Evolutionary conservation across 2,329 filamentous ascomycete species (phyloP), one percentile per base, ranked within the genome.

Genomic region (Elsinoe necatrix): DNA sequence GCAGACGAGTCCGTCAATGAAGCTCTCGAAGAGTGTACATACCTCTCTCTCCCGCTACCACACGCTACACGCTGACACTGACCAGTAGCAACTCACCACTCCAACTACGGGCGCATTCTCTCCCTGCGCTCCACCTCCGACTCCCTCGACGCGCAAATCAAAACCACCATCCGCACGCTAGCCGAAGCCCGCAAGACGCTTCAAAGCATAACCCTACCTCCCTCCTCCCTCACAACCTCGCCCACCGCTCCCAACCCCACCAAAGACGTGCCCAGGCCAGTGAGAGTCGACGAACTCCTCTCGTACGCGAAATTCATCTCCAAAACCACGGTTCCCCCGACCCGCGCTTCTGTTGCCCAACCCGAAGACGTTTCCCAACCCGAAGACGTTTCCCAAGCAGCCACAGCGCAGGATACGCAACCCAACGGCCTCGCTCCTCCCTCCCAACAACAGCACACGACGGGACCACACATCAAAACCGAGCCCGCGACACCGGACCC

Each of bases 241-340:
- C 8, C 56, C 16, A 68, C 67, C 0, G 66, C 69, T n/a, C 63
- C 65, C 0, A 70, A 70, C 18, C 64, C 69, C 14, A 57, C 80
- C 4, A 67, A 76, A 3, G 34, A 37, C 34, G 34, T n/a, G n/a
- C 59, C 69, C 4, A 70, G 70, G 43, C 68, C 75, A 20, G 73
- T 93, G 51, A 79, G 79, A 2, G 88, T 89, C 66, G 78, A 83
- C 43, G 85, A 91, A 62, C 80, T 95, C 0, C 82, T 95, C 20
- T 79, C 77, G 60, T 93, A 89, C 68, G 89, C 88, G 20, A 85
- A 85, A 42, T 83, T 85, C 61, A 93, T 95, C 66, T 86, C 84
- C 68, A 86, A 84, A 67, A 89, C 85, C 61, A 92, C 89, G 0
- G 78, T 89, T 11, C 87, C 89, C 0, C 84, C 84, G 0, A 81